Conservation (phyloP, 169 alveolate species). For the Eimeria brunetti region DNA sequence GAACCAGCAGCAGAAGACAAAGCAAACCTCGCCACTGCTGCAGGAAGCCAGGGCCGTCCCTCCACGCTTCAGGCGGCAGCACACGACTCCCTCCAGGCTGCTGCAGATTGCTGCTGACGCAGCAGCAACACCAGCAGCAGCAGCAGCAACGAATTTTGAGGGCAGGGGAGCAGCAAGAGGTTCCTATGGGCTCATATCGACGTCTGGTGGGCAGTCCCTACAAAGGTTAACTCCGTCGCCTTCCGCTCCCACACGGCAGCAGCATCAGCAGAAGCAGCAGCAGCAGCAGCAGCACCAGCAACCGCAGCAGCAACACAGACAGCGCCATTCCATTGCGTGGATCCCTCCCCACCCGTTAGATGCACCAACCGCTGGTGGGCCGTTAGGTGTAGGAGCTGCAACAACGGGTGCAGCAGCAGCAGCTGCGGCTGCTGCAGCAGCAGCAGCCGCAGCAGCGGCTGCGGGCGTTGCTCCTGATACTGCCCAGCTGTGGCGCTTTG, state of each 20-base stretch:
- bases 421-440: constrained; percentile 59
- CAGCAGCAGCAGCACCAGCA: constrained; percentile 53
- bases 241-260: neutral
- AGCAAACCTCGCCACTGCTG: neutral
- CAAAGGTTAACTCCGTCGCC: neutral
- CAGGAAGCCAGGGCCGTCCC: neutral
- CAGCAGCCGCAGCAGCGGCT: constrained; percentile 44
- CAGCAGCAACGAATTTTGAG: neutral
- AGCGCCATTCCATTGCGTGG: constrained; percentile 25
- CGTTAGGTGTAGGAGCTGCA: neutral
- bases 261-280: constrained; percentile 27
- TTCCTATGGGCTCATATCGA: neutral
- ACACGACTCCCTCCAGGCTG: constrained; percentile 51
- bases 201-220: constrained; percentile 22
- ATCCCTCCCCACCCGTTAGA: constrained; percentile 8
- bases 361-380: neutral
- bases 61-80: constrained; percentile 26
- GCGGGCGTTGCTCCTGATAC: constrained; percentile 56
- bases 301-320: constrained; percentile 1
- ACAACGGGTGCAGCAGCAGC: constrained; percentile 35
- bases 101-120: constrained; percentile 3
- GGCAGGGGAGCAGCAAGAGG: constrained; percentile 7
- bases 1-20: neutral
- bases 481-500: constrained; percentile 51
- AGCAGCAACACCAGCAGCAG: constrained; percentile 17